These are phyloP conservation scores for Helotiales sp. DNA, from an alignment of 2,329 filamentous ascomycete species.

Conservation along the genomic window DNA sequence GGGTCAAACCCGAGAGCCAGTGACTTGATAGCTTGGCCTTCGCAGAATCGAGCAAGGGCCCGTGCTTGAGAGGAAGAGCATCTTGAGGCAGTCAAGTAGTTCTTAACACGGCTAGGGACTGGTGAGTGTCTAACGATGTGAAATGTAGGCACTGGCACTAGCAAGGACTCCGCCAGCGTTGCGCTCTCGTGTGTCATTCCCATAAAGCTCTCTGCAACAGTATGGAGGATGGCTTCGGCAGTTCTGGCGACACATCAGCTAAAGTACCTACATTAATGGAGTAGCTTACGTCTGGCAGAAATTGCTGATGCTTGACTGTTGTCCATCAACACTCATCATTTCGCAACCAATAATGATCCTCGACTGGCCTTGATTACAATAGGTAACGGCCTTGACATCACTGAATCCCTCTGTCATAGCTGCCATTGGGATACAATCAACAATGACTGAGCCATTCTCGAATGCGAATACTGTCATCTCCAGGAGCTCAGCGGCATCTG, in stretches of 20 bases:
- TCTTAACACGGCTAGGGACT: slow-evolving; percentile 17
- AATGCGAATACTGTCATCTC: slow-evolving; percentile 21
- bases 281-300: slow-evolving; percentile 26
- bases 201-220: slow-evolving; percentile 20
- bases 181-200: slow-evolving; percentile 33
- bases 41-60: slow-evolving; percentile 27
- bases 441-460: slow-evolving; percentile 22
- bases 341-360: slow-evolving; percentile 27
- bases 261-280: neutral
- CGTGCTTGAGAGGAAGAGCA: slow-evolving; percentile 35
- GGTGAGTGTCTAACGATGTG: slow-evolving; percentile 5
- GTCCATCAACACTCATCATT: slow-evolving; percentile 22
- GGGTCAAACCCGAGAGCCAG: slow-evolving; percentile 49
- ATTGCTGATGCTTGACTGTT: slow-evolving; percentile 20
- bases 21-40: slow-evolving; percentile 42
- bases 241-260: slow-evolving; percentile 4
- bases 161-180: slow-evolving; percentile 41
- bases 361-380: slow-evolving; percentile 14
- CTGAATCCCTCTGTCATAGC: slow-evolving; percentile 15
- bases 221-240: slow-evolving; percentile 24
- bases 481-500: slow-evolving; percentile 37
- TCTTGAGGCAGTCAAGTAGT: slow-evolving; percentile 31
- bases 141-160: slow-evolving; percentile 9
- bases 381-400: slow-evolving; percentile 25
- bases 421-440: slow-evolving; percentile 26